Conservation (phyloP, 2,329 filamentous ascomycete genomes). For the Fusarium lyarnte region DNA sequence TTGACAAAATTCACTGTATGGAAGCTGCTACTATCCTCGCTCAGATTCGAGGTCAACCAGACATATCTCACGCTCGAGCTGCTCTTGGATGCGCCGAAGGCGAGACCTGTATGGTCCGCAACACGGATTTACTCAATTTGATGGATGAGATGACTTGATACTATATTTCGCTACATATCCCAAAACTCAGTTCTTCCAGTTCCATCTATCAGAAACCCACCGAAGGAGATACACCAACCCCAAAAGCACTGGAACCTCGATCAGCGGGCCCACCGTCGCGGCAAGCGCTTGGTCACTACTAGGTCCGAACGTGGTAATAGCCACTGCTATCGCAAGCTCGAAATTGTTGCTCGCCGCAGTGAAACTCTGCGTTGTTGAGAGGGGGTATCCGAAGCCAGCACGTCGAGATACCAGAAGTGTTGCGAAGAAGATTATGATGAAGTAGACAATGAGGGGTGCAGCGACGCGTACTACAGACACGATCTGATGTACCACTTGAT, state of each 20-base stretch:
- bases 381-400: slow-evolving; percentile 78
- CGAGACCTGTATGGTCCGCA: slow-evolving; percentile 47
- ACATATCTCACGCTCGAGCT: slow-evolving; percentile 40
- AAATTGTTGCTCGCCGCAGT: slow-evolving; percentile 95
- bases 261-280: slow-evolving; percentile 82
- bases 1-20: slow-evolving; percentile 41
- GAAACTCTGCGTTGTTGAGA: slow-evolving; percentile 82
- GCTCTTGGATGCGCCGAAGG: slow-evolving; percentile 44
- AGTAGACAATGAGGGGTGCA: slow-evolving; percentile 85
- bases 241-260: slow-evolving; percentile 86
- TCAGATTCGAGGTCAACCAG: slow-evolving; percentile 50
- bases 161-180: not conserved
- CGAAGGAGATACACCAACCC: slow-evolving; percentile 79
- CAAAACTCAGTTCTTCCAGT: slow-evolving; percentile 22
- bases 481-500: slow-evolving; percentile 81
- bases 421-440: slow-evolving; percentile 75
- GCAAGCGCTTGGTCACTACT: slow-evolving; percentile 84
- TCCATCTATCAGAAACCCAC: slow-evolving; percentile 63
- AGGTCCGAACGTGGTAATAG: slow-evolving; percentile 81
- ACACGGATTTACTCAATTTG: slow-evolving; percentile 48
- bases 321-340: slow-evolving; percentile 89
- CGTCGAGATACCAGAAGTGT: slow-evolving; percentile 70
- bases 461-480: slow-evolving; percentile 83
- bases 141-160: slow-evolving; percentile 45
- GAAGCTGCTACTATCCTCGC: slow-evolving; percentile 49